Evolutionary conservation across 306 rosid genomes (phyloP).

Genomic region (Cyamopsis tetragonoloba): DNA sequence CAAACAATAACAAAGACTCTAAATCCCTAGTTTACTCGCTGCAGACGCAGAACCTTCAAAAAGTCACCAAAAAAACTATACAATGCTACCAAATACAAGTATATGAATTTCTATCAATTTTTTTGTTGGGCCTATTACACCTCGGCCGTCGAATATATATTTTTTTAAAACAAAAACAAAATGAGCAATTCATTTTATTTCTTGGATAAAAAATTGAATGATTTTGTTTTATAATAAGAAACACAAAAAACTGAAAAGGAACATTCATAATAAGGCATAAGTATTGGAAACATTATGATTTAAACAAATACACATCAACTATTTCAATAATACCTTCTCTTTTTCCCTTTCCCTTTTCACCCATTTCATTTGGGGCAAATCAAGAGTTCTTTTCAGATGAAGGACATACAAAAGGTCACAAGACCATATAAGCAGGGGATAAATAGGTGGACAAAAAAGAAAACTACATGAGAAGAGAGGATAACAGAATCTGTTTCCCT

Average conservation of each 20-base stretch:
- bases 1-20: too few relatives aligned
- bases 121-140: too few relatives aligned
- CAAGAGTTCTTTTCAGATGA: constrained; percentile 18
- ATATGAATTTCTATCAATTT: too few relatives aligned
- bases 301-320: constrained; percentile 23
- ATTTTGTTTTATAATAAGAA: background rate
- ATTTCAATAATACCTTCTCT: constrained; percentile 24
- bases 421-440: constrained; percentile 6
- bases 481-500: constrained; percentile 18
- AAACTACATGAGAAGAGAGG: background rate
- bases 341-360: background rate
- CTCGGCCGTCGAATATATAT: too few relatives aligned
- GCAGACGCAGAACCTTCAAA: too few relatives aligned
- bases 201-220: background rate
- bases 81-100: too few relatives aligned
- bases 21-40: too few relatives aligned
- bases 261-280: background rate
- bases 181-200: background rate
- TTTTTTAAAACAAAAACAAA: too few relatives aligned
- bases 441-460: constrained; percentile 1
- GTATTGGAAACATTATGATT: constrained; percentile 16
- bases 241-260: background rate
- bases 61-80: too few relatives aligned
- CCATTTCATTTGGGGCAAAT: constrained; percentile 26
- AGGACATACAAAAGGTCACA: constrained; percentile 18